Evolutionary conservation across 1,284 basidiomycete species (phyloP).

Genomic region (Schizophyllum commune): DNA sequence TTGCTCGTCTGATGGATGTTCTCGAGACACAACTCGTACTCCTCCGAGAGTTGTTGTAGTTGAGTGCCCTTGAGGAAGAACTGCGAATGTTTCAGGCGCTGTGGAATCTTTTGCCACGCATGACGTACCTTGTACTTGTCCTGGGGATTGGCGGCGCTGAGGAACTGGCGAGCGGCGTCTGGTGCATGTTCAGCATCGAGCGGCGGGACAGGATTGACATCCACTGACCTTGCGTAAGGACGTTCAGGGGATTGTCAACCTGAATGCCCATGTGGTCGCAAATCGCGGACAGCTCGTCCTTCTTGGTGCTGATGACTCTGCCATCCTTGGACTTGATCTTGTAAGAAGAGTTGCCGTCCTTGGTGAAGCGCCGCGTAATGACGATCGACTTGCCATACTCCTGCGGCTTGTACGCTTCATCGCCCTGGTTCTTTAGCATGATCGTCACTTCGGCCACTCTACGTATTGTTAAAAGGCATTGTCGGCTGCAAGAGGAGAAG

Average conservation of each 20-base stretch:
- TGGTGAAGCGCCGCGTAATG: constrained; percentile 77
- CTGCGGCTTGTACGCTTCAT: constrained; percentile 80
- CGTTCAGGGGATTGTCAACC: constrained; percentile 95
- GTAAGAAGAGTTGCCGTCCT: constrained; percentile 71
- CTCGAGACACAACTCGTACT: constrained; percentile 74
- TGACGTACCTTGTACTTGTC: constrained; percentile 82
- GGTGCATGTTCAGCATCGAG: not conserved
- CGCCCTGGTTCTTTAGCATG: constrained; percentile 79
- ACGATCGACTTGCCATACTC: constrained; percentile 81
- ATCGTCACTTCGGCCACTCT: constrained; percentile 77
- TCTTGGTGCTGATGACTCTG: constrained; percentile 68
- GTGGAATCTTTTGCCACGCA: not conserved
- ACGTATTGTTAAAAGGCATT: too few species aligned
- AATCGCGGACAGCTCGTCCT: constrained; percentile 81
- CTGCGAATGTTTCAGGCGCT: constrained; percentile 29
- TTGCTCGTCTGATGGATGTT: constrained; percentile 65
- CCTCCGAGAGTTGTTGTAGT: constrained; percentile 79
- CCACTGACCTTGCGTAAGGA: constrained; percentile 76
- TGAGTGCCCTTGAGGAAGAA: constrained; percentile 95
- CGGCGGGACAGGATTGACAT: not conserved
- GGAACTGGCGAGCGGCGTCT: constrained; percentile 71
- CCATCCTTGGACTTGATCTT: constrained; percentile 76
- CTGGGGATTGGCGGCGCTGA: constrained; percentile 75
- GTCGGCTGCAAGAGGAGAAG: too few species aligned
- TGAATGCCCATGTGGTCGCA: constrained; percentile 94